phyloP scores from a whole-genome alignment of 345 rosid species.

The Lenwebbia sp. region DNA sequence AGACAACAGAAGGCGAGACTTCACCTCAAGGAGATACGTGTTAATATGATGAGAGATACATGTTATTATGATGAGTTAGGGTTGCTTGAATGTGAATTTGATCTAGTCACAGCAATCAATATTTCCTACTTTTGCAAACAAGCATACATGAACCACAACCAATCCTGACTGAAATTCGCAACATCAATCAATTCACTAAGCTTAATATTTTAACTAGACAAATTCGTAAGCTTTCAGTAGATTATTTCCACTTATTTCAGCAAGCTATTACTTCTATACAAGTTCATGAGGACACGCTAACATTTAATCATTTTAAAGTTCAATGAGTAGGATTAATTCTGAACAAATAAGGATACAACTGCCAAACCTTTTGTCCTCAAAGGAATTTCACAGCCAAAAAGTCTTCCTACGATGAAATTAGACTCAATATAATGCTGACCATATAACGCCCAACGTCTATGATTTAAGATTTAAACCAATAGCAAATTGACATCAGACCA shows the following conservation, averaged over 20 bases:
- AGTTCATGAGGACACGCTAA: background rate
- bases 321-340: background rate
- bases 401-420: background rate
- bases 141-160: background rate
- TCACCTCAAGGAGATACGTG: background rate
- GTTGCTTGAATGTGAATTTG: background rate
- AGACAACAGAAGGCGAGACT: background rate
- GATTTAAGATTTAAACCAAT: background rate
- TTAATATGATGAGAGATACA: background rate
- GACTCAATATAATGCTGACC: background rate
- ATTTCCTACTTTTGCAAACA: background rate
- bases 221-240: background rate
- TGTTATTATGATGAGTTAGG: background rate
- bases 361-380: background rate
- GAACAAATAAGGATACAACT: background rate
- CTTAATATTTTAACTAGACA: background rate
- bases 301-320: background rate
- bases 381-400: background rate
- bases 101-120: background rate
- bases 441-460: background rate
- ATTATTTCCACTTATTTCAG: constrained; percentile 1
- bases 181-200: background rate
- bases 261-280: constrained; percentile 5
- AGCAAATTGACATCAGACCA: background rate
- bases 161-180: background rate